Base-by-base conservation (phyloP, 2,329 filamentous ascomycete species). In the Fusarium lateritium region DNA sequence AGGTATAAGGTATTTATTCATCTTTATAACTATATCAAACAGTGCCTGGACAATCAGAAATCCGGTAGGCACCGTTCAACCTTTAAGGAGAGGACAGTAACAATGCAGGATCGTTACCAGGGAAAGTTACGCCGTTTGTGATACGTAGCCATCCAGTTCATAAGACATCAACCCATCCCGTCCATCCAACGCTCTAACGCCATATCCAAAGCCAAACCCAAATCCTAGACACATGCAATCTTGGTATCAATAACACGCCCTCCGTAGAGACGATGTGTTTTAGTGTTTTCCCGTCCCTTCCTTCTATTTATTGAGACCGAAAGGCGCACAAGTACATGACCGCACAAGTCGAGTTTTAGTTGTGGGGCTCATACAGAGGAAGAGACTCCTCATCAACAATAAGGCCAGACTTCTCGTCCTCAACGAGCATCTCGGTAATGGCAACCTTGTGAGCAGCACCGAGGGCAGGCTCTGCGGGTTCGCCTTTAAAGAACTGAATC, bases 341-440 rank as follows among this genome's bases (percentile, higher is more conserved):
- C 19, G 17, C 21, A 22, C 11, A 21, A 46, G 39, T 45, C 21
- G 36, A 21, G 15, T 17, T 59, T 39, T 71, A 77, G 50, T 71
- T 65, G 46, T 72, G 73, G 39, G 69, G n/a, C 19, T 71, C 69
- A 60, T 79, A 79, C 43, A 67, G 66, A 33, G 75, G 76, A 31
- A 73, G 75, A 38, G 61, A 47, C n/a, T 77, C 73, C 55, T 76
- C 71, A 42, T 80, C 77, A 19, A 77, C 78, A 79, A 88, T 83
- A 56, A 88, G 77, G 28, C 81, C 81, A 7, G 80, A 75, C 80
- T 88, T 88, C 76, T 88, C 86, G 22, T 85, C 83, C 2, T 78
- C 78, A 15, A 60, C 79, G 49, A 65, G 33, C 46, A 73, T 76
- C 69, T 84, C 83, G n/a, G 73, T 62, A 14, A 69, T 69, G 4